Base-by-base conservation (phyloP, 2,329 filamentous ascomycete genomes). In the Pseudocercospora fijiensis region DNA sequence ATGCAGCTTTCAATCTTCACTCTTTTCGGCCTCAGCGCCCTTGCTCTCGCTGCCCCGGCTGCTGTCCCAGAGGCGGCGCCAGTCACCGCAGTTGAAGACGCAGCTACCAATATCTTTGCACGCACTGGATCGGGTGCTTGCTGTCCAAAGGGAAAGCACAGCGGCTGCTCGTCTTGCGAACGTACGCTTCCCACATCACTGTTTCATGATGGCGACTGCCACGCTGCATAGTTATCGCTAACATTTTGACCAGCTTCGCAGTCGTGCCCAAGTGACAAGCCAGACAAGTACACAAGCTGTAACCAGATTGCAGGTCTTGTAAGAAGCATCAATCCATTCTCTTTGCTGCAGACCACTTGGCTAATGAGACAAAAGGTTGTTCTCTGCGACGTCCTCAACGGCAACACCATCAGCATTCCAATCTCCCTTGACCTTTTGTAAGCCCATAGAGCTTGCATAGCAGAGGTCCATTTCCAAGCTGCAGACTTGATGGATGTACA, bases 1-100 rank as follows among this genome's bases (percentile, higher is more conserved):
- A 63, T 63, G 61, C 57, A 63, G 41, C 57, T 63, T 51, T 60
- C 52, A 30, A 47, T 51, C 51, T n/a, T 58, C 61, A 52, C 61
- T 18, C 28, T 60, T 27, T 20, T 51, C n/a, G 47, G 30, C 61
- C 51, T 60, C 27, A 56, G 41, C 33, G 57, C 61, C 28, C 13
- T 63, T 24, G 61, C 37, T 24, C 57, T 45, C 22, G 61, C 61
- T 16, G 61, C 57, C 20, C 61, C 61, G 26, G 51, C 41, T 26
- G 61, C 37, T 18, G 61, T 45, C 28, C 57, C 61, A 5, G 61
- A 49, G 22, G 56, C 61, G 16, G 51, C 41, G 10, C 26, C 58
- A 41, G 49, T 43, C 28, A 30, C 13, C 8, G 26, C 60, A 43
- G 28, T 53, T n/a, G 24, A 27, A 53, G 51, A 53, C 26, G 26